Base-by-base conservation (phyloP, 2,329 filamentous ascomycete species). In the Cladosporium colombiae region DNA sequence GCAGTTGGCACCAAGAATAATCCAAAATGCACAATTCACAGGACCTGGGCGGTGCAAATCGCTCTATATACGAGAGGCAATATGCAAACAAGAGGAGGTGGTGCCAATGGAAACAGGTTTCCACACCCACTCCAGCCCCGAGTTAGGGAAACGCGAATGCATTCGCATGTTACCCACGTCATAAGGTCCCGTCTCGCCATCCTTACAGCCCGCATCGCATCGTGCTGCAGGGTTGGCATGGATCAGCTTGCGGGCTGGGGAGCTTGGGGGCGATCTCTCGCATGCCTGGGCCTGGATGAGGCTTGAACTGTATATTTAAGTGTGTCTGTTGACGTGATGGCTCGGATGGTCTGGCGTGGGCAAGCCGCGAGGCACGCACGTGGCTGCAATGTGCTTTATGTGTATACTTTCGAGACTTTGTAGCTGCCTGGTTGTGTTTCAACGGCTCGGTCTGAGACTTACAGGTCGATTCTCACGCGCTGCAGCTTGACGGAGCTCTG, bases 141-240 rank as follows among this genome's bases (percentile, higher is more conserved):
- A 33, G 33, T 40, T 23, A 23, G 31, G 55, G 55, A 57, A 57
- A 57, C 29, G 55, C 55, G 55, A 57, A 57, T 57, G 55, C 31
- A 25, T 23, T 33, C 33, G 31, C 55, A 35, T 40, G 55, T 40
- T 21, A 25, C 55, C 29, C n/a, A 57, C 55, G 31, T 57, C 31
- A 40, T 37, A 35, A 29, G 40, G 40, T 46, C 52, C 31, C 49
- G 52, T 55, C 52, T 31, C 52, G 52, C 52, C 40, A 46, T 46
- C 40, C 40, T 46, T 46, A n/a, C n/a, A 46, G 29, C 31, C 52
- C 31, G 55, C 33, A 37, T 37, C 29, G 33, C 55, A 27, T 29
- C 49, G 29, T 18, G 33, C 21, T 40, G 33, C 55, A 57, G 55
- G 55, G 21, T 37, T 57, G 31, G 55, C 55, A 35, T 40, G 33